phyloP scores from a whole-genome alignment of 2,329 filamentous ascomycete species.

The Fusarium bulbicola region DNA sequence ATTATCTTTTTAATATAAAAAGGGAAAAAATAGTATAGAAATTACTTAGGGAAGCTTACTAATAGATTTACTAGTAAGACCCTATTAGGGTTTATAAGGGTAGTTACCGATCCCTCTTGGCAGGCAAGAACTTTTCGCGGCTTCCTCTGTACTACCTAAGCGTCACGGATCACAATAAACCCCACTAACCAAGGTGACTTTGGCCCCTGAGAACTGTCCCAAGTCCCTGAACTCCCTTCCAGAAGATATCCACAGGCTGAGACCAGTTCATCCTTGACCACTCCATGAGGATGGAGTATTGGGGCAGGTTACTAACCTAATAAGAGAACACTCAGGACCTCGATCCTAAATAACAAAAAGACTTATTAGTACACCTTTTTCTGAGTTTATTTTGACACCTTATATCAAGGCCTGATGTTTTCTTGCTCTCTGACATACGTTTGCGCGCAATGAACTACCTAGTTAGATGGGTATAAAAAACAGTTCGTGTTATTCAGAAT shows the following conservation, averaged over 20 bases:
- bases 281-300: neutral
- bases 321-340: neutral
- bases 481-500: neutral
- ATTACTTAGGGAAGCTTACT: too few species aligned
- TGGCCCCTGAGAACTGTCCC: constrained; percentile 26
- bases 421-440: neutral
- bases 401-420: neutral
- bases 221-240: constrained; percentile 30
- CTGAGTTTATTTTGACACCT: neutral
- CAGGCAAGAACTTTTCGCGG: too few species aligned
- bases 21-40: too few species aligned
- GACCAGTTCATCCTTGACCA: neutral
- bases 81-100: too few species aligned
- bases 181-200: constrained; percentile 6
- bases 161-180: constrained; percentile 1
- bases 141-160: neutral
- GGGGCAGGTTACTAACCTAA: neutral
- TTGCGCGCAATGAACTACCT: neutral
- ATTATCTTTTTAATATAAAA: too few species aligned
- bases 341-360: neutral
- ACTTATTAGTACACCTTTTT: neutral
- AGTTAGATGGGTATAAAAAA: neutral
- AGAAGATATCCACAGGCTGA: constrained; percentile 15
- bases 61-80: too few species aligned
- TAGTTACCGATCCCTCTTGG: too few species aligned